Percentiles rank a stretch among this genome's conserved stretches.
phyloP scores from a whole-genome alignment of 2,329 filamentous ascomycete genomes.

The Orbilia brochopaga region DNA sequence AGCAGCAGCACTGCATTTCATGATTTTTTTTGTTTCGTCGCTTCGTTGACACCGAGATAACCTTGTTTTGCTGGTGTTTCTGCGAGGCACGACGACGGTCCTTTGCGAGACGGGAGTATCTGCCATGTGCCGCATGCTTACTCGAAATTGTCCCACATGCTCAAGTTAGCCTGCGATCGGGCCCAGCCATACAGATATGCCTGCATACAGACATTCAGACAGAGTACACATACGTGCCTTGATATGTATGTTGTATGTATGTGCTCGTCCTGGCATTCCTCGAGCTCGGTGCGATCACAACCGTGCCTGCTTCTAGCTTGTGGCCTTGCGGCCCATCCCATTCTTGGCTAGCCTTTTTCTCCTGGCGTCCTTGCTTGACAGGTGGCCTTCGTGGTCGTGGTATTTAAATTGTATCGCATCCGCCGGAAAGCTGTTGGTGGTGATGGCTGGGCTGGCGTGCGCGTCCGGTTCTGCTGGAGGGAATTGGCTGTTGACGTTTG shows the following conservation, averaged over 20 bases:
- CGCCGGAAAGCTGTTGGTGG: background rate
- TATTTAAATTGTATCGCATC: background rate
- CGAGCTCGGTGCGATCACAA: too few species aligned
- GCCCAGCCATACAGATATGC: too few species aligned
- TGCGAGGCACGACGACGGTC: background rate
- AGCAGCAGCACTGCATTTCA: background rate
- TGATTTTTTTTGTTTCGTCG: background rate
- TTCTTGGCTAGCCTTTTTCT: too few species aligned
- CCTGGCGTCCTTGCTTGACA: too few species aligned
- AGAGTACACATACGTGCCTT: too few species aligned
- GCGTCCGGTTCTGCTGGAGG: background rate
- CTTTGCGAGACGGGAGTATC: background rate
- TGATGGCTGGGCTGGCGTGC: background rate
- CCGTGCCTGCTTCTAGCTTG: too few species aligned
- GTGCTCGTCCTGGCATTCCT: too few species aligned
- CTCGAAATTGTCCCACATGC: background rate
- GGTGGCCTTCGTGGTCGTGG: background rate
- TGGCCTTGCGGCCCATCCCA: too few species aligned
- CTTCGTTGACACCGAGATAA: background rate
- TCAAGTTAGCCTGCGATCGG: background rate
- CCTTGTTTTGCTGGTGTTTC: background rate
- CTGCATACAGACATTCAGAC: too few species aligned
- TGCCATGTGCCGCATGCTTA: background rate
- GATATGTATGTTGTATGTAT: too few species aligned
- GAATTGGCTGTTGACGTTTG: background rate